A percentile compares a stretch with the other conserved stretches of the same genome.
phyloP scores from a whole-genome alignment of 306 rosid species.

The Malus fusca region DNA sequence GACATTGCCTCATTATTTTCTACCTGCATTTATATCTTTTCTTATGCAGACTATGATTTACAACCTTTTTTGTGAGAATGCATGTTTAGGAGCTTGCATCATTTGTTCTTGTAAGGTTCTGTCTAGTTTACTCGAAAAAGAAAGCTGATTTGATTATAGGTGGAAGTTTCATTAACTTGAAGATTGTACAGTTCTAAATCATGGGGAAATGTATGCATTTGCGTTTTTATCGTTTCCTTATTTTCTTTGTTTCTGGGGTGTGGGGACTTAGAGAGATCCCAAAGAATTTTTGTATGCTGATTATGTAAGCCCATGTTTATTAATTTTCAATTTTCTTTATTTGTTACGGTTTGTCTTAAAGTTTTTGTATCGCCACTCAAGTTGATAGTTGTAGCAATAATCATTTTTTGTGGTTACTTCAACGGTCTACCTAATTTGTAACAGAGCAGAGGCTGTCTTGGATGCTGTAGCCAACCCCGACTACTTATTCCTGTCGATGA shows the following conservation, averaged over 20 bases:
- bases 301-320: not conserved
- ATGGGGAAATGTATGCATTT: not conserved
- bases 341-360: not conserved
- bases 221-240: not conserved
- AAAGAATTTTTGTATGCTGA: not conserved
- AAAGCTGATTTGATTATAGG: not conserved
- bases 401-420: constrained; percentile 39
- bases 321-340: not conserved
- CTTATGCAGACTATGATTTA: not conserved
- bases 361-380: not conserved
- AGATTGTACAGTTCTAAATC: not conserved
- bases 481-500: constrained; percentile 33
- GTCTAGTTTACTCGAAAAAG: not conserved
- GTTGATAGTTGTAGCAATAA: constrained; percentile 28
- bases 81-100: not conserved
- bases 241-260: not conserved
- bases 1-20: not conserved
- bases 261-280: not conserved
- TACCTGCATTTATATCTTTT: not conserved
- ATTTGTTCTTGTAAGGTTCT: not conserved
- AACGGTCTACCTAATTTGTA: constrained; percentile 40
- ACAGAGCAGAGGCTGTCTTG: constrained; percentile 94
- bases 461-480: constrained; percentile 44
- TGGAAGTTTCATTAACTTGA: not conserved
- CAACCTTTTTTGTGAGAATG: not conserved